Conservation (phyloP, 2,329 filamentous ascomycete genomes). For the Colletotrichum sp. region DNA sequence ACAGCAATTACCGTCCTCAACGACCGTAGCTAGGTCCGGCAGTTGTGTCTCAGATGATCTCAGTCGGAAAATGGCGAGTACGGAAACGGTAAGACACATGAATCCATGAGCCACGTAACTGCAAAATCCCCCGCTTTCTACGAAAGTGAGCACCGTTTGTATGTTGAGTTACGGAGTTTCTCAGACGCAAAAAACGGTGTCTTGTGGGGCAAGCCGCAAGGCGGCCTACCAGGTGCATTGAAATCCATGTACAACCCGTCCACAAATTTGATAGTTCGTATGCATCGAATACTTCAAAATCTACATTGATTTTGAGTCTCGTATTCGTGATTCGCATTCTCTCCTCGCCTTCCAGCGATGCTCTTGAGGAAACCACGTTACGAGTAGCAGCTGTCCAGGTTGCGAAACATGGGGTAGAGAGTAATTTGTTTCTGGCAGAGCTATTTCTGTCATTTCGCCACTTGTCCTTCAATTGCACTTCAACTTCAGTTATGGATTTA, state of each 20-base stretch:
- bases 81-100: neutral
- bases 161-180: neutral
- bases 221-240: too few relatives aligned
- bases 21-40: neutral
- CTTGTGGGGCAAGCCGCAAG: neutral
- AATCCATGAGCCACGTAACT: neutral
- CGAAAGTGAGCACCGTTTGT: neutral
- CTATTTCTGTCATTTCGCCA: neutral
- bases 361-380: neutral
- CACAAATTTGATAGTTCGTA: neutral
- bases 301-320: neutral
- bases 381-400: neutral
- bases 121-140: neutral
- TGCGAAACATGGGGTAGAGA: neutral
- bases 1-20: neutral
- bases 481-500: neutral
- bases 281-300: neutral
- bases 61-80: neutral
- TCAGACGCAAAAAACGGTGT: neutral
- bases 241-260: neutral
- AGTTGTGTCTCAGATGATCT: neutral
- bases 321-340: neutral
- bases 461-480: neutral
- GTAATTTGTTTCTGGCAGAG: neutral
- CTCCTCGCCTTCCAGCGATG: neutral